Evolutionary conservation across 2,329 filamentous ascomycete genomes (phyloP), one percentile per base, ranked within the genome.

Genomic region (Aspergillus japonicus): DNA sequence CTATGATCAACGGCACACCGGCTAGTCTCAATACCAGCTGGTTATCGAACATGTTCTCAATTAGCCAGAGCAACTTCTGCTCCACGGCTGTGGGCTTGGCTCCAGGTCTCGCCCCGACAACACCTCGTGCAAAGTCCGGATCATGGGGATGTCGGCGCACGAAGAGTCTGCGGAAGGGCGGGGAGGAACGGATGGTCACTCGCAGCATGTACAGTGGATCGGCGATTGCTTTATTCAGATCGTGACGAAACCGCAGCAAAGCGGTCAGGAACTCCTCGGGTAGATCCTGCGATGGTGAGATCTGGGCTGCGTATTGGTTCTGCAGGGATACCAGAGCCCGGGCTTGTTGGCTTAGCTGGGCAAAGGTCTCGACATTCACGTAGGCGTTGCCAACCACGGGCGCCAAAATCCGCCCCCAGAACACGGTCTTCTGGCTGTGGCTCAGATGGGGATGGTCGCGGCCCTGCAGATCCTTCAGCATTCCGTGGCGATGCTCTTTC

Each of bases 401-500:
- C 16, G 19, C 8, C 4, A 63, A 29, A 3, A 63, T 11, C 1
- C 50, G 39, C 5, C 29, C 35, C 62, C 56, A 62, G 5, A 66
- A 11, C 7, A 33, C 39, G 3, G 35, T 24, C 10, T 29, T 4
- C 23, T 47, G 33, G n/a, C 5, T 10, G 4, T 1, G 23, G 1
- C 24, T 26, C 2, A 19, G 4, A 8, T 48, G 23, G 1, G 49
- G 50, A 35, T 65, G 57, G 10, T 23, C 16, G 2, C 69, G 57
- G 16, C 77, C 77, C 3, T 66, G 26, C 0, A 57, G 62, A 55
- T 84, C 81, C n/a, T 69, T 76, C 19, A 84, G 19, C 56, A 74
- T 68, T 51, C 83, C 78, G 8, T 70, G 68, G 0, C 78, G 72
- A 64, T 87, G 84, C 11, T 85, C 82, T 26, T 73, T 76, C 21